Base-by-base conservation (phyloP, 2,329 filamentous ascomycete genomes). In the Ceratocystis alfenasii region DNA sequence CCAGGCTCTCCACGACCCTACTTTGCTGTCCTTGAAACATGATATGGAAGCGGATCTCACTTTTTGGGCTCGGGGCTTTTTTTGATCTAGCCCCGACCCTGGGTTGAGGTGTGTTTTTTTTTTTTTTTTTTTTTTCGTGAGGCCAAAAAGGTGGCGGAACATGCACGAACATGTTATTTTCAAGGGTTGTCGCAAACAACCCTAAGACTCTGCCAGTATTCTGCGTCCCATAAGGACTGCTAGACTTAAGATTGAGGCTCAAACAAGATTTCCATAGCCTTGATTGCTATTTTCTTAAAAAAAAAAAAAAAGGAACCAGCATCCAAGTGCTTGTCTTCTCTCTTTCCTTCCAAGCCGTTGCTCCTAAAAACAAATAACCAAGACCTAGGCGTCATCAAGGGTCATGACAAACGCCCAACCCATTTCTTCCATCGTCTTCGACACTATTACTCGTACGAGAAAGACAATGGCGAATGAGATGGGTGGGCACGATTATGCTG, bases 361-460 rank as follows among this genome's bases (percentile, higher is more conserved):
- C 12, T 4, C 33, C 10, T 36, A 36, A 36, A 36, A 36, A 36
- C 8, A 36, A 36, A 36, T 36, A 12, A 12, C 33, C 2, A 36
- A 36, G 33, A 36, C 33, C 8, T 12, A 36, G 33, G 33, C 33
- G 33, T 36, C 33, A 36, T 12, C 53, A 59, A 53, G 12, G 46
- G 46, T 17, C 53, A 30, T 22, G 22, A 15, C 25, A 30, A 30
- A 33, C 4, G 7, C 33, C 48, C 20, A 59, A 30, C 53, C 28
- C 4, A n/a, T n/a, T n/a, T 57, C 25, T 59, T 59, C 53, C 53
- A 59, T 59, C 28, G 53, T 6, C 12, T 59, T 59, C 53, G 53
- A 59, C 53, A 33, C 53, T 59, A 59, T 59, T 36, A 59, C 53
- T 59, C 28, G 25, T 59, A 36, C 25, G 53, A 59, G 53, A 25